Evolutionary conservation across 352 stramenopile species (phyloP), one percentile per base, ranked within the genome.

Genomic region (Aphanomyces invadans): DNA sequence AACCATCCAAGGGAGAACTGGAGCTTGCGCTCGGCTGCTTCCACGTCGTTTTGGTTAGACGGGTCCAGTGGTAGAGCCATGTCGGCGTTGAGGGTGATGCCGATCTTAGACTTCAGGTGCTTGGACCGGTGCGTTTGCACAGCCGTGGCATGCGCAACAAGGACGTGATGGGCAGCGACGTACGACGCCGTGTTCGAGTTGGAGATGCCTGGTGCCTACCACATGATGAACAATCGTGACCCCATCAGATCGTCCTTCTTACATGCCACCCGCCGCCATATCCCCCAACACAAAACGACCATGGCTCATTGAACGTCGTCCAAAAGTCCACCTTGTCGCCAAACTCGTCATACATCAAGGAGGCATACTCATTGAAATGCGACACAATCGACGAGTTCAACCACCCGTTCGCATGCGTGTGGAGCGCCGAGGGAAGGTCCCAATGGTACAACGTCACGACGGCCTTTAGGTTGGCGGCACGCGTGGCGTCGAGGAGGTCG

Each of bases 381-480:
- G 71, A 71, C 15, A 89, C 74, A 21, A 89, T 84, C 21, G 73
- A 74, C 2, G 38, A 11, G 57, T 85, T 85, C 23, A 91, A 59
- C 77, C 78, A 91, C 1, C 92, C 93, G 44, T 80, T 79, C 38
- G 94, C 86, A 28, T 87, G 71, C 12, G 87, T 80, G 69, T 98
- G 76, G 9, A 98, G 71, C 33, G 76, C 72, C 26, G 92, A 74
- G 7, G 95, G 95, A 12, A 98, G 68, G 74, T 98, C 95, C 93
- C 93, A 98, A 77, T 98, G 95, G 72, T 97, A 98, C n/a, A 98
- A 71, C 11, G 94, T 98, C 21, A 98, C 70, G 36, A 95, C 86
- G n/a, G 95, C 92, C 49, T 85, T 76, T 57, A 98, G 95, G 65
- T 81, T 76, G 55, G 80, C 73, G 1, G 55, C 70, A 4, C 81